Base-by-base conservation (phyloP, 2,329 filamentous ascomycete species). In the Calonectria pseudoturangicola region DNA sequence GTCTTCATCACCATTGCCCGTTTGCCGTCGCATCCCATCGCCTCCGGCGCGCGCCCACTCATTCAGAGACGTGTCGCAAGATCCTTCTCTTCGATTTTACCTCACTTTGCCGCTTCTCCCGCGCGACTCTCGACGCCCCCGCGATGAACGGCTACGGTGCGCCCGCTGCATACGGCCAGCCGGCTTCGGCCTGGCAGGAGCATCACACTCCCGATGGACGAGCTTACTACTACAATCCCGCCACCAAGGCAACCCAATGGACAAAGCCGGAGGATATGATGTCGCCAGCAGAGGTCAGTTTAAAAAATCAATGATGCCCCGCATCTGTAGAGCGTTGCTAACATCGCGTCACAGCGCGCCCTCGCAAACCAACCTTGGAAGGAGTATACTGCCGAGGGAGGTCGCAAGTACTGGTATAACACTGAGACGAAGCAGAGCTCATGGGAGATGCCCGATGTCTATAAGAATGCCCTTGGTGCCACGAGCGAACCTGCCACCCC, bases 341-440 rank as follows among this genome's bases (percentile, higher is more conserved):
- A 77, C 62, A 50, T 54, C 27, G 15, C 54, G 64, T 47, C 74
- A 71, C 82, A 96, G 95, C 93, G 93, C 81, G 94, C 94, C 68
- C 89, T 97, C 60, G 89, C 93, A 64, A 93, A 93, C 79, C 94
- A 97, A 78, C 94, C 94, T 75, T 99, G 96, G 95, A 97, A 96
- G 81, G 95, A 98, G 84, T 97, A 98, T 81, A 95, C 93, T 30
- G 93, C 94, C 27, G 92, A 95, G 74, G 94, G 95, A 75, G 97
- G 96, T 58, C 92, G 93, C 79, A 95, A 96, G 82, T 99, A 99
- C 85, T 99, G 95, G 94, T 96, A 96, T 84, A 97, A 99, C 84
- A 94, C 93, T 41, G 93, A 97, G 84, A 96, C 94, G 54, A 96
- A 96, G 85, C 91, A 95, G 86, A 98, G 95, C 83, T 95, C 94